Evolutionary conservation across 345 rosid species (phyloP).

Genomic region (Capsella bursapastoris): DNA sequence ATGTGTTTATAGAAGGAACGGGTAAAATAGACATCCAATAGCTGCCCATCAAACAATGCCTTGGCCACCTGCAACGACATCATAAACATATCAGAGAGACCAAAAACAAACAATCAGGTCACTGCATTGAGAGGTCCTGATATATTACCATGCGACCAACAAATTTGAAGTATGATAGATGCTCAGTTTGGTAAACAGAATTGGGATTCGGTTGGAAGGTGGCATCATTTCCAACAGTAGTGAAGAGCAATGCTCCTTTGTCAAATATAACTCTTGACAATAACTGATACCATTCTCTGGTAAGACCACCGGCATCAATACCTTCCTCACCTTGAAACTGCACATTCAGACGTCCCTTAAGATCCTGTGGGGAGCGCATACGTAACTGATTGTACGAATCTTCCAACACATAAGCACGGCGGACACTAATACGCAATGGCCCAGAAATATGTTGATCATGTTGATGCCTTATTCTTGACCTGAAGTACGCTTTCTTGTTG

Average conservation of each 20-base stretch:
- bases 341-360: conserved; percentile 90
- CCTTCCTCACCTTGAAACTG: conserved; percentile 99
- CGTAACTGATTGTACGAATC: conserved; percentile 97
- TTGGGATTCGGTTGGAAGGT: conserved; percentile 98
- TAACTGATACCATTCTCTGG: conserved; percentile 98
- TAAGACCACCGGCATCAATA: conserved; percentile 98
- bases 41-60: conserved; percentile 95
- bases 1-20: conserved; percentile 97
- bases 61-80: conserved; percentile 77
- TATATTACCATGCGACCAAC: conserved; percentile 91
- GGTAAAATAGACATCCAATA: conserved; percentile 94
- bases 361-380: conserved; percentile 86
- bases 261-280: conserved; percentile 94
- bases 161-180: conserved; percentile 94
- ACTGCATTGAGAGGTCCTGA: conserved; percentile 21
- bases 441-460: conserved; percentile 92
- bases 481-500: conserved; percentile 92
- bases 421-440: conserved; percentile 85
- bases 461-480: conserved; percentile 89
- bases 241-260: conserved; percentile 92
- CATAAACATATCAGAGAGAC: conserved; percentile 31
- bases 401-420: conserved; percentile 93
- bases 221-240: conserved; percentile 91
- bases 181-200: conserved; percentile 96
- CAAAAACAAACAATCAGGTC: conserved; percentile 17